Evolutionary conservation across 306 rosid genomes (phyloP).

Genomic region (Gleditsia sinensis): DNA sequence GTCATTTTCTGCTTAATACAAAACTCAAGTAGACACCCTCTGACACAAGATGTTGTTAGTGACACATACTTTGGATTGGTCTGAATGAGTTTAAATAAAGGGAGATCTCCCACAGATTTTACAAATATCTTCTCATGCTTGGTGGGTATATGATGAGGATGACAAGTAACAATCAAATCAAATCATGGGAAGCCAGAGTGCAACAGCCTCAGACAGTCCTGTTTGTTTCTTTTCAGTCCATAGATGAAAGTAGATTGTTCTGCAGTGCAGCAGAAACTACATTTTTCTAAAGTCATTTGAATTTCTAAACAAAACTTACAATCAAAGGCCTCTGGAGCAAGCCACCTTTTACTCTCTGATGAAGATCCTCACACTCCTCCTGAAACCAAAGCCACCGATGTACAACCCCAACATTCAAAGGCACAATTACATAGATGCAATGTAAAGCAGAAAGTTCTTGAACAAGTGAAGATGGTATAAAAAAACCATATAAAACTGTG

Average conservation of each 20-base stretch:
- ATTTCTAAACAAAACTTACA: slow-evolving; percentile 50
- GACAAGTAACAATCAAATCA: not conserved
- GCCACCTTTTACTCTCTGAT: slow-evolving; percentile 65
- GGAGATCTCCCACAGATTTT: not conserved
- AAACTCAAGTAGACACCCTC: not conserved
- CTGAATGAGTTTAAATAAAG: not conserved
- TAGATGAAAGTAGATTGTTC: slow-evolving; percentile 8
- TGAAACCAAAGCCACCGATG: slow-evolving; percentile 42
- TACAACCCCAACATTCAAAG: slow-evolving; percentile 31
- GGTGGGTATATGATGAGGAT: not conserved
- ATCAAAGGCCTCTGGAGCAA: slow-evolving; percentile 59
- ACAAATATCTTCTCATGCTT: not conserved
- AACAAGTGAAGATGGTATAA: slow-evolving; percentile 7
- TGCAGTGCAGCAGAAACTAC: slow-evolving; percentile 27
- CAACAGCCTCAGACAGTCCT: slow-evolving; percentile 11
- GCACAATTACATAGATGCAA: slow-evolving; percentile 21
- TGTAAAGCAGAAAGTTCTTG: slow-evolving; percentile 14
- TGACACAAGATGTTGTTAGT: not conserved
- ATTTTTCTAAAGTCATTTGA: slow-evolving; percentile 19
- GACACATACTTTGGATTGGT: not conserved
- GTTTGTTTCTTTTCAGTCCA: slow-evolving; percentile 27
- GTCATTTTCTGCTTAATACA: not conserved
- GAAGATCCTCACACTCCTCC: slow-evolving; percentile 85
- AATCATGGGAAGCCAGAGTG: not conserved
- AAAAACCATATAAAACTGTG: slow-evolving; percentile 16